Evolutionary conservation across 768 basidiomycete species (phyloP), one percentile per base, ranked within the genome.

Genomic region (Termitomyces sp.): DNA sequence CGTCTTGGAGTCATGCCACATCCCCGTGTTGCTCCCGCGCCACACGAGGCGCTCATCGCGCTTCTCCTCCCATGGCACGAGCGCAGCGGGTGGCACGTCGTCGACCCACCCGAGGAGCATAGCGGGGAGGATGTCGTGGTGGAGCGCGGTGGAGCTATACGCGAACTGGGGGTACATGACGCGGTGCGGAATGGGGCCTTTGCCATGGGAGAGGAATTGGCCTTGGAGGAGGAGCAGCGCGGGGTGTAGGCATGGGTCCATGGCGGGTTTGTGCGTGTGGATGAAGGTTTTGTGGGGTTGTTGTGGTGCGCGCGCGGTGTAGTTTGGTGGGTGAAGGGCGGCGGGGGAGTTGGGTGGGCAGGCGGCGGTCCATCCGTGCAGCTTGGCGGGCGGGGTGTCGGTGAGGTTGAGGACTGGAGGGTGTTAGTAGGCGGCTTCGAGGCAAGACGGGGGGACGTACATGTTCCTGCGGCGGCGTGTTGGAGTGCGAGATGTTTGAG

Each of bases 1-100:
- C 36, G 70, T 68, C 7, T 66, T 56, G 1, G 63, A 57, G 2
- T 67, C 68, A 54, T 80, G 80, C 67, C 69, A 75, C 2, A 83
- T 85, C 24, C 89, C 88, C 4, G 88, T 90, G 30, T 84, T 89
- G 32, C 81, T 80, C 4, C 90, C 90, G 22, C 90, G 72, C 90
- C 90, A 92, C 53, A 81, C 75, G 44, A 90, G 57, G 26, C 80
- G 65, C 56, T 82, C 79, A 62, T 87, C 80, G 1, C 65, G 57
- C 69, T 85, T 88, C 51, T 77, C 73, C 1, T 80, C 77, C 85
- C 88, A 92, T 0, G 74, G 75, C 86, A 38, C 20, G 26, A 0
- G 14, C 13, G 26, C 80, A 57, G 81, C 73, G 5, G 60, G 58
- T 4, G 72, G 69, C 9, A 71, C 59, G 3, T 75, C 75, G 6